These are phyloP conservation scores for Bolboschoenus planiculmis DNA, from an alignment of 176 grass and related monocot species.

Conservation along the genomic window DNA sequence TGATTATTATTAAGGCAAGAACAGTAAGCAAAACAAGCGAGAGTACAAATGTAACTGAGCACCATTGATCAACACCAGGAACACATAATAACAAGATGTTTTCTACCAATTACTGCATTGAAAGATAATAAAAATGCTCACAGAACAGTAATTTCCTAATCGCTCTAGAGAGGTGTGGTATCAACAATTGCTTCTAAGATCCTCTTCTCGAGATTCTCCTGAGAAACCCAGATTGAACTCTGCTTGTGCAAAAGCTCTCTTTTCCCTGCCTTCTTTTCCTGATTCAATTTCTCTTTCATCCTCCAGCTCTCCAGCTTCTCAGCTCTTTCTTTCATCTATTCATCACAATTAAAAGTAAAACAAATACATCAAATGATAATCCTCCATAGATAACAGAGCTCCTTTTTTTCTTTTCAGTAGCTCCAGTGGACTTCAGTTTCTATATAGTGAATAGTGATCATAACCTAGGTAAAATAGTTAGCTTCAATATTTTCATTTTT, in stretches of 20 bases:
- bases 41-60: not conserved
- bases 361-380: not conserved
- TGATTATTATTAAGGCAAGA: not conserved
- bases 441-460: not conserved
- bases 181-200: constrained; percentile 32
- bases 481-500: not conserved
- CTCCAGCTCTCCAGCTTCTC: constrained; percentile 74
- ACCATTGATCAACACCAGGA: not conserved
- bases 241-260: constrained; percentile 51
- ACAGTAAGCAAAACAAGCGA: not conserved
- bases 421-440: not conserved
- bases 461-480: not conserved
- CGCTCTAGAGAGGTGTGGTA: constrained; percentile 30
- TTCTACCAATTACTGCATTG: not conserved
- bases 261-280: constrained; percentile 40
- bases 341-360: not conserved
- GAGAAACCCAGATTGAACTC: constrained; percentile 58
- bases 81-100: constrained; percentile 10
- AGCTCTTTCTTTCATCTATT: constrained; percentile 83
- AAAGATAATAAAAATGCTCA: not conserved
- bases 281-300: constrained; percentile 48
- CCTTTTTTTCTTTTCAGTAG: not conserved
- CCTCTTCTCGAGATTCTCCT: constrained; percentile 40
- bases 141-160: constrained; percentile 6
- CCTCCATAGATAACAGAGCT: not conserved